These are phyloP conservation scores for Trypanosoma avium DNA, from an alignment of 208 protist genomes.

Conservation along the genomic window DNA sequence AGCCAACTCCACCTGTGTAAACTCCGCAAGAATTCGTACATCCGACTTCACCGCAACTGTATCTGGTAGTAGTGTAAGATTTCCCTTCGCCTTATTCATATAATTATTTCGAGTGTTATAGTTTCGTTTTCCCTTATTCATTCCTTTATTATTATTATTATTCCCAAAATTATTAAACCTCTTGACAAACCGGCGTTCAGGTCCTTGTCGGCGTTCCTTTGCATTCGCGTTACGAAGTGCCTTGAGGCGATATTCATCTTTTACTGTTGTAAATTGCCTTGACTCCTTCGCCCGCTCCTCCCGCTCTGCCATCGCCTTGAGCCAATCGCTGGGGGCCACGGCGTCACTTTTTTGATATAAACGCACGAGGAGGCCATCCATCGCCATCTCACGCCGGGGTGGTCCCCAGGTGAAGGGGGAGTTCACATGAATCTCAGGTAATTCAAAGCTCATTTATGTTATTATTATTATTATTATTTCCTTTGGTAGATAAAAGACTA, in stretches of 20 bases:
- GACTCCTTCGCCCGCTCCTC: slow-evolving; percentile 36
- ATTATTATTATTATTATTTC: no score
- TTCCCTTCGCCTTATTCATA: slow-evolving; percentile 29
- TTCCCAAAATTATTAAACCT: slow-evolving; percentile 16
- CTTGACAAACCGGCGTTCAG: slow-evolving; percentile 24
- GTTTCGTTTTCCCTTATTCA: no score
- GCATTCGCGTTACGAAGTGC: slow-evolving; percentile 52
- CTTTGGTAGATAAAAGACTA: no score
- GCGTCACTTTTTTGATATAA: slow-evolving; percentile 70
- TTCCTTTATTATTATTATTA: slow-evolving; percentile 22
- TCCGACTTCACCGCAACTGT: slow-evolving; percentile 40
- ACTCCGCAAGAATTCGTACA: slow-evolving; percentile 29
- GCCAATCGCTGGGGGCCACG: slow-evolving; percentile 57
- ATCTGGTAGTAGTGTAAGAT: slow-evolving; percentile 42
- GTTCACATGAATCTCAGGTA: slow-evolving; percentile 76
- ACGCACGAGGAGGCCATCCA: slow-evolving; percentile 55
- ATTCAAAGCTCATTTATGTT: slow-evolving; percentile 82
- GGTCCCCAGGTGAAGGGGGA: slow-evolving; percentile 80
- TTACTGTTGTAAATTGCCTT: slow-evolving; percentile 53
- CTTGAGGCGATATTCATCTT: slow-evolving; percentile 70
- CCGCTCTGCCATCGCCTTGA: slow-evolving; percentile 24
- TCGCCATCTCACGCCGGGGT: slow-evolving; percentile 64
- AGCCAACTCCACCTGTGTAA: slow-evolving; percentile 36
- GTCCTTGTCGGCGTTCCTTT: slow-evolving; percentile 31
- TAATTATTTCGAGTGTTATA: slow-evolving; percentile 19